These are phyloP conservation scores for Venturia nashicola DNA, from an alignment of 2,329 filamentous ascomycete genomes.

Conservation along the genomic window DNA sequence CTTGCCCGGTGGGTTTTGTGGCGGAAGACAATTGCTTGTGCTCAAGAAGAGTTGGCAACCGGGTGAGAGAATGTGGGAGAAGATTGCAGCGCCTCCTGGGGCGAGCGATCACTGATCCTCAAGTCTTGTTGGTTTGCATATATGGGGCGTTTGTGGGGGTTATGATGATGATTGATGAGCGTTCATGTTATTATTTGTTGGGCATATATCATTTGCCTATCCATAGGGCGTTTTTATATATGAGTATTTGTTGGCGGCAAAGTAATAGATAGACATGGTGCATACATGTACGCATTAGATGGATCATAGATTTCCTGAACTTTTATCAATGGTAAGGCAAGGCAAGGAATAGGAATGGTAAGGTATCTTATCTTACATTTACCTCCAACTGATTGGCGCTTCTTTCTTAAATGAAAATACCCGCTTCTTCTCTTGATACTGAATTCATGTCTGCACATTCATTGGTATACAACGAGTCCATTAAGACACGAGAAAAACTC, in stretches of 20 bases:
- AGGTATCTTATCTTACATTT: too few relatives aligned
- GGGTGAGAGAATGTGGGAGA: constrained; percentile 23
- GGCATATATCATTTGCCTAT: background rate
- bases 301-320: background rate
- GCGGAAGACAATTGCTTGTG: constrained; percentile 40
- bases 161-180: background rate
- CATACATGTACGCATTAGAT: background rate
- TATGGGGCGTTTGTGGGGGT: background rate
- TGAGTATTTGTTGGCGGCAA: background rate
- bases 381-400: too few relatives aligned
- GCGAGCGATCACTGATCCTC: constrained; percentile 6
- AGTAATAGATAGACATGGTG: background rate
- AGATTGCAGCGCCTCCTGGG: constrained; percentile 10
- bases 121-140: background rate
- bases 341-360: too few relatives aligned
- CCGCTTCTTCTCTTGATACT: too few relatives aligned
- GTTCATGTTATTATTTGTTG: background rate
- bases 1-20: constrained; percentile 44
- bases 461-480: too few relatives aligned
- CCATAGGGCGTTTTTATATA: background rate
- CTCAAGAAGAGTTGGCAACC: constrained; percentile 22
- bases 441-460: too few relatives aligned
- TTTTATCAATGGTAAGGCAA: too few relatives aligned
- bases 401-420: too few relatives aligned
- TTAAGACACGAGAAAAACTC: too few relatives aligned